Conservation (phyloP, 2,329 filamentous ascomycete species). For the Trichophyton rubrum region DNA sequence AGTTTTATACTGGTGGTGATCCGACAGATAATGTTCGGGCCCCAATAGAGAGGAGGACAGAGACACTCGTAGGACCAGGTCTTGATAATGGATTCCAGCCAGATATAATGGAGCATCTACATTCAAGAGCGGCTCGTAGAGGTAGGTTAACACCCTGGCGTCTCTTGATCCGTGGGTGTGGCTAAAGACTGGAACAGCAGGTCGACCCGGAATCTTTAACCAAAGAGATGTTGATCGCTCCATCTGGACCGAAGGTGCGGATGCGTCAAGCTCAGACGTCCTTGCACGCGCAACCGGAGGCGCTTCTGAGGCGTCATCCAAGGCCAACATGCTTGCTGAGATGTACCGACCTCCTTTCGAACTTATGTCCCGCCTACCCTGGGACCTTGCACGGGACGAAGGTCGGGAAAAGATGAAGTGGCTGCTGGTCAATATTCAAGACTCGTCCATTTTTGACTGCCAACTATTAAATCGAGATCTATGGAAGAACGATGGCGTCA, state of each 20-base stretch:
- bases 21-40: slow-evolving; percentile 56
- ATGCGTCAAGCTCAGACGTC: slow-evolving; percentile 37
- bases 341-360: slow-evolving; percentile 89
- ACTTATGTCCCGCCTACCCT: slow-evolving; percentile 65
- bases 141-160: background rate
- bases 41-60: slow-evolving; percentile 79
- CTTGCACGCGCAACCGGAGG: slow-evolving; percentile 52
- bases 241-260: slow-evolving; percentile 46
- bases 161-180: background rate
- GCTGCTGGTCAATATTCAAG: slow-evolving; percentile 91
- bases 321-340: slow-evolving; percentile 71
- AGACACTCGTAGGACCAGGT: slow-evolving; percentile 72
- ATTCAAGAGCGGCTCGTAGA: slow-evolving; percentile 11
- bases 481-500: slow-evolving; percentile 77
- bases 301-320: slow-evolving; percentile 52
- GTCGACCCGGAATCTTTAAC: slow-evolving; percentile 55
- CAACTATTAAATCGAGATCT: slow-evolving; percentile 88
- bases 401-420: slow-evolving; percentile 86
- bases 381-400: slow-evolving; percentile 70
- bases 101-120: background rate
- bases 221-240: slow-evolving; percentile 43
- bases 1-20: slow-evolving; percentile 57
- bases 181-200: slow-evolving; percentile 14
- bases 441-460: slow-evolving; percentile 85
- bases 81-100: slow-evolving; percentile 30